These are phyloP conservation scores for Flueggea neowawraea DNA, from an alignment of 441 rosid genomes.

Conservation along the genomic window DNA sequence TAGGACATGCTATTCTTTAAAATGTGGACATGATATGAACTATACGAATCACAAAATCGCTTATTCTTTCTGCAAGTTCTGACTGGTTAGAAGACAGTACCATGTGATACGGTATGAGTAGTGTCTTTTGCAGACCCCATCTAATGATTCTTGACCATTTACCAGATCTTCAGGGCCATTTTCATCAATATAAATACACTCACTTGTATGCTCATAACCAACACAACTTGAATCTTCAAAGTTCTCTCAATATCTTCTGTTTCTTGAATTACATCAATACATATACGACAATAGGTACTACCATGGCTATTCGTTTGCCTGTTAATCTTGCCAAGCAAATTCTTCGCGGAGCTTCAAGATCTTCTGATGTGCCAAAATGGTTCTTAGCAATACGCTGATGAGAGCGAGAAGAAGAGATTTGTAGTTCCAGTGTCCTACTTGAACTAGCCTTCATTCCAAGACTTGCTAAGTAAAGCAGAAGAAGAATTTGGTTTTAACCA, in stretches of 20 bases:
- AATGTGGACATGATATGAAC: no score
- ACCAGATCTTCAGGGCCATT: no score
- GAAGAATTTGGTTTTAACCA: slow-evolving; percentile 6
- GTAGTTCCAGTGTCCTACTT: slow-evolving; percentile 7
- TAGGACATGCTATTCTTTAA: no score
- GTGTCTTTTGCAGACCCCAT: slow-evolving; percentile 1
- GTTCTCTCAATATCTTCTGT: not conserved
- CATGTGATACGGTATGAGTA: slow-evolving; percentile 4
- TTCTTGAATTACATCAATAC: not conserved
- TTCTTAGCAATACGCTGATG: slow-evolving; percentile 6
- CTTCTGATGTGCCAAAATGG: slow-evolving; percentile 5
- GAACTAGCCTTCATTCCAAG: slow-evolving; percentile 11
- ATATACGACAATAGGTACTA: not conserved
- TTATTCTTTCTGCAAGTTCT: no score
- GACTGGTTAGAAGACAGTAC: slow-evolving; percentile 1
- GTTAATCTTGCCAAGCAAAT: not conserved
- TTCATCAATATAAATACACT: not conserved
- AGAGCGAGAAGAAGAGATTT: slow-evolving; percentile 8
- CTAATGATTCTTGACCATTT: not conserved
- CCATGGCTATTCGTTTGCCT: slow-evolving; percentile 10
- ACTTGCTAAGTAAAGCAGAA: slow-evolving; percentile 5
- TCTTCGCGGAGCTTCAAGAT: slow-evolving; percentile 2
- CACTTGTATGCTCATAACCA: not conserved
- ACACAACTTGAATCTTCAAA: not conserved
- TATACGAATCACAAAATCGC: no score